Base-by-base conservation (phyloP, 495 filamentous ascomycete species). In the Pseudomonodictys pantanalensis region DNA sequence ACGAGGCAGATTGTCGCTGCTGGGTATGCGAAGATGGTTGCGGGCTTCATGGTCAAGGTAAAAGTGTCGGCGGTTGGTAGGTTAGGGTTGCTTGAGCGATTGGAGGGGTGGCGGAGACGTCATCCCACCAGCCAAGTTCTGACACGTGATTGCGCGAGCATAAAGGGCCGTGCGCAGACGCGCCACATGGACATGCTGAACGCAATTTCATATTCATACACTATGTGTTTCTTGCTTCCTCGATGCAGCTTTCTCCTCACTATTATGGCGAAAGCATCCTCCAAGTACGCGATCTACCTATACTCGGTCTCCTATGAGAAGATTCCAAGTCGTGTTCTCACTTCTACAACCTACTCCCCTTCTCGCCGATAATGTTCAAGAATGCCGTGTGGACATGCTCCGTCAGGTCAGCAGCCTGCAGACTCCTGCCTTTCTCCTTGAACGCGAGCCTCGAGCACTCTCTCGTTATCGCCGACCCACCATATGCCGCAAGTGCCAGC, bases 381-480 rank as follows among this genome's bases (percentile, higher is more conserved):
- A 96, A 98, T 12, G 91, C 89, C 22, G 78, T 78, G 60, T 91
- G 83, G 23, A 98, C 90, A 73, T 97, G 85, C 29, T 91, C 90
- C 1, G 93, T 97, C 71, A 98, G 77, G 74, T 98, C 93, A 70
- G 88, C 90, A 0, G 93, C 93, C 76, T 98, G 93, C 69, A 98
- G 76, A 68, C 89, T 90, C 64, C 93, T 82, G 3, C 93, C 93
- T 58, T 87, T 89, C 68, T 92, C 89, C 62, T 82, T 78, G 69
- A 93, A 98, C 3, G 93, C 93, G 59, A 90, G 74, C 51, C 91
- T 80, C 32, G 92, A 97, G 69, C 89, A 96, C 68, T 96, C 91
- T 73, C 95, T 82, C 32, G 93, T 97, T 59, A 97, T 81, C 22
- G 85, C 81, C 57, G 87, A 90, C 11, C 92, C 93, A 0, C 88